These are phyloP conservation scores for Globisporangium camurandrum DNA, from an alignment of 352 stramenopile genomes.

Conservation along the genomic window DNA sequence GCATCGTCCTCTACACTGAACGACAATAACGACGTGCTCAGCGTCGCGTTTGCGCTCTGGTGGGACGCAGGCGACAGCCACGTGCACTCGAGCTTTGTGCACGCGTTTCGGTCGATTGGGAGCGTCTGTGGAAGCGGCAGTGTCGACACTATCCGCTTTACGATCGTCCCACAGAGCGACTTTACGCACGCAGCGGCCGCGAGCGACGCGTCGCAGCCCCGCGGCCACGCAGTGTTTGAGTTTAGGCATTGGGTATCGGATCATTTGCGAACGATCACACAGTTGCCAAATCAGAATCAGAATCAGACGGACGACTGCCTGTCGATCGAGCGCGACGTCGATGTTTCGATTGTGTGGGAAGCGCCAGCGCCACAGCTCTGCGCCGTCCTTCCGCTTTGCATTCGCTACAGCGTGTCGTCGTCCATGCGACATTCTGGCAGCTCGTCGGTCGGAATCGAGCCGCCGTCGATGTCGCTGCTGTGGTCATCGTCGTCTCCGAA, in stretches of 20 bases:
- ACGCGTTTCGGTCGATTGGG: constrained; percentile 16
- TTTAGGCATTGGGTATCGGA: no score
- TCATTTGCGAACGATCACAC: no score
- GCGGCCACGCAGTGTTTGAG: no score
- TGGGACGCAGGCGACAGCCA: constrained; percentile 34
- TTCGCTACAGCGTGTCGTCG: constrained; percentile 8
- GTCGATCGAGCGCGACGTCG: not conserved
- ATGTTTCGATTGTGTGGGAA: constrained; percentile 9
- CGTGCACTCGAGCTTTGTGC: constrained; percentile 39
- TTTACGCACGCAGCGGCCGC: constrained; percentile 15
- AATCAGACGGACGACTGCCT: no score
- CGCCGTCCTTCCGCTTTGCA: constrained; percentile 1
- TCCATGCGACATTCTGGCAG: no score
- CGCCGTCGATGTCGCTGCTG: no score
- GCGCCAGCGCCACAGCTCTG: not conserved
- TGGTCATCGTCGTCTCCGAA: no score
- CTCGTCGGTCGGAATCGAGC: no score
- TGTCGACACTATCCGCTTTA: constrained; percentile 11
- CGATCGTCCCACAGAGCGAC: constrained; percentile 17
- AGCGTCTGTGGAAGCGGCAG: not conserved
- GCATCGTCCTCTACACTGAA: not conserved
- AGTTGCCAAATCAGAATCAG: no score
- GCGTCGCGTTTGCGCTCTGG: constrained; percentile 39
- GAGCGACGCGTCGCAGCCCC: not conserved
- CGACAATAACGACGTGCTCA: constrained; percentile 7